These are phyloP conservation scores for Musa acuminata DNA, from an alignment of 176 grass and related monocot species.

Conservation along the genomic window DNA sequence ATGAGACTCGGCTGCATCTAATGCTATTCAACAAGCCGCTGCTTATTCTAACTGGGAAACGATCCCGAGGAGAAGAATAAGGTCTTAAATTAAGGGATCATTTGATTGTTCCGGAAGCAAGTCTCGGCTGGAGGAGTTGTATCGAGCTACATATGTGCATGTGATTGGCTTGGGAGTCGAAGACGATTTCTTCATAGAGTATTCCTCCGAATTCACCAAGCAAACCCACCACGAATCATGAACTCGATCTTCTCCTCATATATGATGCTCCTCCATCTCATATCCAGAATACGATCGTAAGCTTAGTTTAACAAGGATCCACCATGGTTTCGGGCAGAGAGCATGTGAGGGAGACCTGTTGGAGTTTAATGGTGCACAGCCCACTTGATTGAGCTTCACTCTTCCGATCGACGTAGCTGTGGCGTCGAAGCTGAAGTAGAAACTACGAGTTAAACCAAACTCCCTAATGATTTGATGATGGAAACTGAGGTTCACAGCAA, in stretches of 20 bases:
- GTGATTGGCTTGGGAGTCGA: neutral
- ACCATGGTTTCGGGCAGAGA: neutral
- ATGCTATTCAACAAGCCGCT: slow-evolving; percentile 14
- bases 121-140: neutral
- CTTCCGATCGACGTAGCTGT: slow-evolving; percentile 24
- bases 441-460: neutral
- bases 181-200: neutral
- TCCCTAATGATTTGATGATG: neutral
- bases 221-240: neutral
- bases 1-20: slow-evolving; percentile 26
- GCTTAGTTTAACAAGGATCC: neutral
- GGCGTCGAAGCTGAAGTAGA: slow-evolving; percentile 9
- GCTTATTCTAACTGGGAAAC: slow-evolving; percentile 60
- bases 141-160: neutral
- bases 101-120: slow-evolving; percentile 15
- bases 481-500: slow-evolving; percentile 2
- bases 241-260: neutral
- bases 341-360: slow-evolving; percentile 7
- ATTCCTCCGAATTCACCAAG: no score
- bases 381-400: slow-evolving; percentile 39
- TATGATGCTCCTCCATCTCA: neutral
- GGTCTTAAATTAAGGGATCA: slow-evolving; percentile 10
- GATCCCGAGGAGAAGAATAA: slow-evolving; percentile 63
- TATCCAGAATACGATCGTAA: neutral
- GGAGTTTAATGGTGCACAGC: slow-evolving; percentile 5